Percentiles rank a stretch among this genome's conserved stretches.
These are phyloP conservation scores for Claviceps arundinis DNA, from an alignment of 2,329 filamentous ascomycete species.

Conservation along the genomic window DNA sequence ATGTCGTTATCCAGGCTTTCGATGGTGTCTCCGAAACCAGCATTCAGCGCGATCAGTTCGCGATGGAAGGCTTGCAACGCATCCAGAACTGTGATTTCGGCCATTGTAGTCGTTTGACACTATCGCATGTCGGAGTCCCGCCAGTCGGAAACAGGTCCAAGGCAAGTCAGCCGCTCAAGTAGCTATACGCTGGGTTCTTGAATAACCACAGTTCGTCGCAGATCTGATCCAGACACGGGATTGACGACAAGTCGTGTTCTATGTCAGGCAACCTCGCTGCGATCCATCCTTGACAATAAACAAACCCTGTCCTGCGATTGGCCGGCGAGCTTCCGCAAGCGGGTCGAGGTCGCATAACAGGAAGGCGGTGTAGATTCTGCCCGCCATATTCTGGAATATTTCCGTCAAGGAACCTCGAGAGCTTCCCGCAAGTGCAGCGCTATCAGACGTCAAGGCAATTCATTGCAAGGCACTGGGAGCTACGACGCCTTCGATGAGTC, in stretches of 20 bases:
- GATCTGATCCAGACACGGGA: conserved; percentile 6
- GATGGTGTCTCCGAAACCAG: conserved; percentile 46
- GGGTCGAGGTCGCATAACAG: conserved; percentile 14
- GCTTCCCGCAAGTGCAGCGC: neutral
- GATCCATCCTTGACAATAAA: conserved; percentile 8
- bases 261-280: conserved; percentile 21
- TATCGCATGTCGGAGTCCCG: conserved; percentile 32
- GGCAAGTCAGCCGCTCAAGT: neutral
- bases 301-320: conserved; percentile 9
- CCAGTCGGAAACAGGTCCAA: neutral
- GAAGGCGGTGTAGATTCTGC: conserved; percentile 24
- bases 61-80: conserved; percentile 74
- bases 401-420: neutral
- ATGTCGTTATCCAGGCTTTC: conserved; percentile 60
- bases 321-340: conserved; percentile 11
- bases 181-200: neutral
- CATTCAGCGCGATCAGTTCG: conserved; percentile 65
- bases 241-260: conserved; percentile 7
- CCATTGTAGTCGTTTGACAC: conserved; percentile 41
- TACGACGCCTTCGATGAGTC: neutral
- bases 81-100: conserved; percentile 58
- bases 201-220: conserved; percentile 6
- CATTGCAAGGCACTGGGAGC: neutral
- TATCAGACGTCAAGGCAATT: too few relatives aligned
- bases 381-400: conserved; percentile 12